Base-by-base conservation (phyloP, 2,329 filamentous ascomycete genomes). In the Thelonectria discophora region DNA sequence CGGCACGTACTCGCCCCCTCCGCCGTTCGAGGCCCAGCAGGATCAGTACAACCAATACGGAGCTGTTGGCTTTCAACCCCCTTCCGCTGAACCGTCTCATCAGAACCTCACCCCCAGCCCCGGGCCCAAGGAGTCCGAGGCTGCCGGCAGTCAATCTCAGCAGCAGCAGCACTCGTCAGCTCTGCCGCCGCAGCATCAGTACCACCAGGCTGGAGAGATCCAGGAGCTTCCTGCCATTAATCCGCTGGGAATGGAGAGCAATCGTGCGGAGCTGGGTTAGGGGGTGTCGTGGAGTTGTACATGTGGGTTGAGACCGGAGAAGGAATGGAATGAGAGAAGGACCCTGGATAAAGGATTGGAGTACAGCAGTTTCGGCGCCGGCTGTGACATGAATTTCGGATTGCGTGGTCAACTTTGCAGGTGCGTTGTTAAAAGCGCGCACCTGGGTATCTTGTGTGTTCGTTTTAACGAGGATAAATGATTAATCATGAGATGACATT, bases 221-320 rank as follows among this genome's bases (percentile, higher is more conserved):
- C 69, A 64, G 32, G 75, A 77, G 63, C 50, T 77, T 56, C 66
- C 69, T n/a, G 60, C 71, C 39, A 62, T 69, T 17, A 66, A 71
- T 50, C 71, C 73, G 3, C 3, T 75, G 24, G 75, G 75, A 5
- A 71, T 69, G 3, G 72, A 74, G 61, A 67, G 56, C 24, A 77
- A 77, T 63, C 69, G 76, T 17, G 76, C 75, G 4, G 74, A 77
- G 62, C 65, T 77, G 30, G 60, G 65, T 54, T 72, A 30, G 48
- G 2, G 34, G 3, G n/a, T 10, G 27, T 30, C 9, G 27, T 30
- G 27, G 27, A 30, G 27, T 6, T 30, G 27, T 10, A 30, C 8
- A 30, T 9, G 27, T 8, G 9, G n/a, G 5, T 30, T 30, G 17
- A 46, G 40, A 13, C 2, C n/a, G 12, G 17, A 18, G 18, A 34